phyloP scores from a whole-genome alignment of 2,329 filamentous ascomycete species.

The Colletotrichum lupini region DNA sequence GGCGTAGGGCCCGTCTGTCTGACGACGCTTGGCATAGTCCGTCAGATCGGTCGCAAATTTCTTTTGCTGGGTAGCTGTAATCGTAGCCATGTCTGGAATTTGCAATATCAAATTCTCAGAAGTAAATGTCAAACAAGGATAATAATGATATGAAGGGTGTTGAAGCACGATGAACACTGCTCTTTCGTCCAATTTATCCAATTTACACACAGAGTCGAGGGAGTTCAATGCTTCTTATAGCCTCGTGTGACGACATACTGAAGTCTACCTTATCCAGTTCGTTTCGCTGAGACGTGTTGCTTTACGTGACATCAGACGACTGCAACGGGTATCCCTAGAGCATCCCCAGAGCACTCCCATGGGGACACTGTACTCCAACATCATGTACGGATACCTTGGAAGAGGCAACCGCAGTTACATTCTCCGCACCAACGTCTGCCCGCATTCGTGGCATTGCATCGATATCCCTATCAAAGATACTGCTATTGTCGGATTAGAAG shows the following conservation, averaged over 20 bases:
- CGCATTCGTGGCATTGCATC: not conserved
- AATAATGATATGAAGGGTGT: too few species aligned
- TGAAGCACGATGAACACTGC: not conserved
- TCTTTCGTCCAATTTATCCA: not conserved
- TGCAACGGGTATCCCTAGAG: not conserved
- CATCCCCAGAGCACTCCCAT: not conserved
- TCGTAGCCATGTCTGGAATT: slow-evolving; percentile 35
- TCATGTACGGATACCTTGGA: not conserved
- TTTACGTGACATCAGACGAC: slow-evolving; percentile 21
- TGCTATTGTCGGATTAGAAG: too few species aligned
- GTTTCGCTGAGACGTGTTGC: slow-evolving; percentile 14
- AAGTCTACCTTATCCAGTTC: not conserved
- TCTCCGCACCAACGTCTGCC: not conserved
- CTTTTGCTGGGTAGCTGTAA: slow-evolving; percentile 39
- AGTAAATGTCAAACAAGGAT: too few species aligned
- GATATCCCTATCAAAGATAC: not conserved
- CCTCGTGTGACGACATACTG: not conserved
- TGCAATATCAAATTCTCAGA: not conserved
- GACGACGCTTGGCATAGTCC: slow-evolving; percentile 47
- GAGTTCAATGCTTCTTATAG: not conserved
- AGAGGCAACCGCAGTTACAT: not conserved
- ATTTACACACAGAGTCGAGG: not conserved
- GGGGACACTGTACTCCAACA: not conserved
- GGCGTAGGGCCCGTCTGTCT: slow-evolving; percentile 51
- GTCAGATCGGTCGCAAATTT: slow-evolving; percentile 55